Evolutionary conservation across 2,329 filamentous ascomycete genomes (phyloP), one percentile per base, ranked within the genome.

Genomic region (Penicillium sp.): DNA sequence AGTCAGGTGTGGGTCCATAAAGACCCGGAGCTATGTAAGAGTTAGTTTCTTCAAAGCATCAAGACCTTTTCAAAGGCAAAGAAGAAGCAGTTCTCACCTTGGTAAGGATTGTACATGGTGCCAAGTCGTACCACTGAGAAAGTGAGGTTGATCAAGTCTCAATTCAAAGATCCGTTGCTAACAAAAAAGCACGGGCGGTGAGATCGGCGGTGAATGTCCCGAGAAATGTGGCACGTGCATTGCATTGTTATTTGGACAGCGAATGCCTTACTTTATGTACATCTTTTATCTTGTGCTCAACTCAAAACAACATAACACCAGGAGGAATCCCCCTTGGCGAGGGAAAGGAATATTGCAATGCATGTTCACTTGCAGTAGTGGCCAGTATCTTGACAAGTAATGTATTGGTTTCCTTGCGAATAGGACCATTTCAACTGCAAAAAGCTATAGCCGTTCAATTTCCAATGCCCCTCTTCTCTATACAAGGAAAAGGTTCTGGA

Each of bases 1-100:
- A 95, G 64, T 85, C 84, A 50, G 89, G 89, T 68, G 89, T 88
- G 56, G 84, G 82, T 67, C 88, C 89, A 79, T 91, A 96, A 46
- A 84, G 83, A 61, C 72, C 71, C 22, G 74, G 69, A 61, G 71
- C 73, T 75, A 55, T 5, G 53, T 33, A 30, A 46, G 14, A 55
- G 57, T 61, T 46, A 64, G 63, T 41, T 17, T 37, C 8, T 33
- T n/a, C 12, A 26, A 31, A 41, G 17, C 50, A 37, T 6, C 47
- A 19, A 48, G 28, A 17, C 4, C 1, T 33, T 17, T 38, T 26
- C 14, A 30, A 38, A n/a, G 43, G 11, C 28, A 33, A 41, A 16
- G 30, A 28, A 9, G 22, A 25, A n/a, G 44, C 31, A 19, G 2
- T 5, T 65, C 69, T 65, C 66, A 75, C 75, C 60, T 69, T 76